Evolutionary conservation across 208 protist genomes (phyloP), one percentile per base, ranked within the genome.

Genomic region (Trypanosoma rangeli): DNA sequence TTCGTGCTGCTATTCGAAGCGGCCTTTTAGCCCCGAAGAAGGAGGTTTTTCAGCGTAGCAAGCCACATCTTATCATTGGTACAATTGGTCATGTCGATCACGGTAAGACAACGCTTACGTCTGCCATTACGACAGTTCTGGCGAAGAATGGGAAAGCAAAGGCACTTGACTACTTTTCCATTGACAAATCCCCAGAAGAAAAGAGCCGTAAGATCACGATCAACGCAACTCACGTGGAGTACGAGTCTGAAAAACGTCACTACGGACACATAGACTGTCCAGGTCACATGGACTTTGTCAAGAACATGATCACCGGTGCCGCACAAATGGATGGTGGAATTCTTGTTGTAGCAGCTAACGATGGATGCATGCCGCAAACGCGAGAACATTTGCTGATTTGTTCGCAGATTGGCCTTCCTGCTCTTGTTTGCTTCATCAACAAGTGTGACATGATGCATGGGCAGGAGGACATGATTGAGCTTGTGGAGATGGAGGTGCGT

Each of bases 201-300:
- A 98, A 99, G 75, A 94, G 98, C 73, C 96, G 98, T 77, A 99
- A 99, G 89, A 99, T 99, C 76, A 99, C 99, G 53, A 99, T 99
- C 83, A 98, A 99, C 78, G 92, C 94, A 79, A 93, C 95, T 58
- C 88, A 99, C 82, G 97, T 97, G 87, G 97, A 99, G 87, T 99
- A 99, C 93, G 96, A 99, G 82, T 99, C 98, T 39, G 82, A 87
- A 55, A 99, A 99, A 76, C 97, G 97, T 82, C 91, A 99, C 82
- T 98, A 99, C 85, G 99, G 98, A 60, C 97, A 99, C 89, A 99
- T 99, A 79, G 99, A 99, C 88, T 99, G 98, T 79, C 99, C 99
- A 28, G 99, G 99, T 26, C 99, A 99, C 74, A 88, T 98, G 72
- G 98, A 99, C 86, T 99, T 99, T 90, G 98, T 99, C 72, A 99